Base-by-base conservation (phyloP, 106 monocot species). In the Allium cepa region DNA sequence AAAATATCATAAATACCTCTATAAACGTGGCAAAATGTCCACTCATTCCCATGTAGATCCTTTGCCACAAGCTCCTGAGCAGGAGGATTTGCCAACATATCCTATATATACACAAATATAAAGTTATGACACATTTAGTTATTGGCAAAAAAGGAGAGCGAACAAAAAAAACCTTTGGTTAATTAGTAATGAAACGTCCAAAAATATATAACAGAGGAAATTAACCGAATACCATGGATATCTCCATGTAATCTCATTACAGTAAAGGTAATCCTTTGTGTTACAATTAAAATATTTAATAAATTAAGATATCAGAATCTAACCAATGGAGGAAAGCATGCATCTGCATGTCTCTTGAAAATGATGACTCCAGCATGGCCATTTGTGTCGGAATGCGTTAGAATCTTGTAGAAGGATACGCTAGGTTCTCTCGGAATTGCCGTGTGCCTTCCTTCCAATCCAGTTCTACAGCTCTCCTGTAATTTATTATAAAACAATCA, bases 1-100 rank as follows among this genome's bases (percentile, higher is more conserved):
- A 36, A 36, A 36, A 36, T 36, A 36, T 36, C 36, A 36, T 36
- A 53, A 66, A 61, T 72, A 63, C 79, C 79, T 12, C 79, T 73
- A 65, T 64, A 74, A 18, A 70, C 69, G 69, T 79, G 79, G 18
- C 70, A 57, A n/a, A 79, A 79, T 7, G 7, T 57, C 79, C 79
- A 79, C 18, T 64, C 59, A 12, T 8, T 11, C 3, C 63, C 79
- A 74, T 79, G 74, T 17, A 79, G 7, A 59, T 79, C 79, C 51
- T 74, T 74, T 2, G 74, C 74, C 14, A 70, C 63, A 11, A 79
- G 56, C 62, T 73, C 67, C 15, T 79, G 79, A 9, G 46, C 18
- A 17, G 79, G 73, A 53, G 73, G 74, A 11, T 63, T 69, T 50
- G 50, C 48, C 11, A 63, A 50, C 79, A 79, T 79, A 53, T 79